Evolutionary conservation across 306 rosid species (phyloP), one percentile per base, ranked within the genome.

Genomic region (Hylodesmum podocarpum): DNA sequence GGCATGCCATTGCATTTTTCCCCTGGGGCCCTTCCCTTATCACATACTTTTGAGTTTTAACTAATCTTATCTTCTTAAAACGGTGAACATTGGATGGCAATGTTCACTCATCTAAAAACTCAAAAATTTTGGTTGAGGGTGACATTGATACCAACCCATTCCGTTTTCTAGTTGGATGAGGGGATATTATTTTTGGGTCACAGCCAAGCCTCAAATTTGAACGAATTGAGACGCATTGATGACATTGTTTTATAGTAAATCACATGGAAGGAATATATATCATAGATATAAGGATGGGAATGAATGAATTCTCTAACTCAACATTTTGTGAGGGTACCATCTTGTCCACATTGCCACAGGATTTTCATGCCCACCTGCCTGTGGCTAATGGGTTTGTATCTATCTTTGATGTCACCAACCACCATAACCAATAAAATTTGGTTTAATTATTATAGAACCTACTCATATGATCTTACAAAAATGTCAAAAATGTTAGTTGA

Each of bases 231-330:
- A 72, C 19, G 66, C 47, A 49, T 73, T 49, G 9, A 31, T 46
- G 72, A 70, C 29, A 15, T 33, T 25, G 41, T 59, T 68, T 44
- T 61, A 6, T 41, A 29, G 18, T 28, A 16, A 57, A 65, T 41
- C 83, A 80, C 86, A 81, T 78, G 83, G 73, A 33, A 43, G 68
- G 80, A 73, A 83, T 78, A 51, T 73, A 83, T 78, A 51, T 73
- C 27, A 43, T n/a, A 58, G 86, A 78, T 34, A 78, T 34, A 80
- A 68, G 78, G 84, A 71, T 59, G 59, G 79, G 62, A 80, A 67
- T 75, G 67, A 70, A 73, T 46, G 75, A 9, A 44, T 72, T 18
- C 7, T 62, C 22, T 22, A 57, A 46, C 11, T 43, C 25, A 22
- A 49, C 46, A 34, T 75, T 61, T 76, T 61, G 86, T 72, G 59